phyloP scores from a whole-genome alignment of 2,329 filamentous ascomycete species.

The Pseudogymnoascus sp. region DNA sequence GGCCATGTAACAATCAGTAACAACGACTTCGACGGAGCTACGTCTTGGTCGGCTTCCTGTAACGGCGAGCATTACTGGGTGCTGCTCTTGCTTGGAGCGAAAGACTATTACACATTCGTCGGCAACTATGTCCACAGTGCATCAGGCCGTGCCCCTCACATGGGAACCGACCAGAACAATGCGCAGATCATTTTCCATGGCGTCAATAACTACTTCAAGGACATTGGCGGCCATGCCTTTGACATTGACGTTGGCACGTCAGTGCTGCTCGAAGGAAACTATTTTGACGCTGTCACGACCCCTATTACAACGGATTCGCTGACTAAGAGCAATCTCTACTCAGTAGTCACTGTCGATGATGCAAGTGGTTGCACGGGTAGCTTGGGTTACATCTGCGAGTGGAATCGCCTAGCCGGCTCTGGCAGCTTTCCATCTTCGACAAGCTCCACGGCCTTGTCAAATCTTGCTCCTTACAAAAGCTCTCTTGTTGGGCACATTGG shows the following conservation, averaged over 20 bases:
- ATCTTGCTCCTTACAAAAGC: constrained; percentile 15
- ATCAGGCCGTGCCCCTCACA: constrained; percentile 39
- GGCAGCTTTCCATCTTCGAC: constrained; percentile 28
- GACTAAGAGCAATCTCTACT: background rate
- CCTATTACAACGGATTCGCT: constrained; percentile 19
- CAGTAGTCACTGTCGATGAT: background rate
- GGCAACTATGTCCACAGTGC: constrained; percentile 40
- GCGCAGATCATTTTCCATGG: constrained; percentile 31
- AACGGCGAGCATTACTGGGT: constrained; percentile 43
- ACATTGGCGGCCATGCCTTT: constrained; percentile 39
- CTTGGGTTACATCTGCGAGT: constrained; percentile 5
- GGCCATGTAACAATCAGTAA: constrained; percentile 40
- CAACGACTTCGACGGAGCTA: constrained; percentile 38
- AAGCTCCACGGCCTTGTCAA: constrained; percentile 22
- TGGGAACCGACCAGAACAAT: constrained; percentile 28
- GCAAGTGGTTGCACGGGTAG: background rate
- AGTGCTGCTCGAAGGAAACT: constrained; percentile 39
- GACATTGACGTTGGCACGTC: constrained; percentile 30
- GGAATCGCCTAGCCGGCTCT: constrained; percentile 14
- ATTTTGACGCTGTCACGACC: constrained; percentile 36
- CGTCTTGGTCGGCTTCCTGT: constrained; percentile 37
- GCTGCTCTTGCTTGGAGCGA: constrained; percentile 34
- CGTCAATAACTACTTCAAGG: constrained; percentile 38
- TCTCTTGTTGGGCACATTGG: constrained; percentile 24
- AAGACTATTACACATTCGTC: constrained; percentile 36